phyloP scores from a whole-genome alignment of 805 yeast genomes.

The Kurtzmaniella fragi region DNA sequence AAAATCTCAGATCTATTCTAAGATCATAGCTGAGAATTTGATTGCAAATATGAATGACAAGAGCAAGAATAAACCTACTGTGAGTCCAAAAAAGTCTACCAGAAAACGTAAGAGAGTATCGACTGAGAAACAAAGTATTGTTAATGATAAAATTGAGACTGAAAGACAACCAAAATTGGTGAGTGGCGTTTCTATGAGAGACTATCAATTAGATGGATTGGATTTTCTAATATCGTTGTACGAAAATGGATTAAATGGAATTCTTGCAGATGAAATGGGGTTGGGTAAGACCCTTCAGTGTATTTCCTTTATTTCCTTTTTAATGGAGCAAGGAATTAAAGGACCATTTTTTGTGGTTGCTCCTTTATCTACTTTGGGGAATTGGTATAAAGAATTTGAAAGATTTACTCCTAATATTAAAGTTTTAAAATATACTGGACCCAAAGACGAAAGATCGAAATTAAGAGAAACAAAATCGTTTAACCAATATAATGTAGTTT shows the following conservation, averaged over 20 bases:
- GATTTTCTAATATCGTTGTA: constrained; percentile 87
- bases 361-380: constrained; percentile 79
- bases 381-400: constrained; percentile 74
- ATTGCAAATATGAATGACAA: constrained; percentile 33
- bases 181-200: constrained; percentile 57
- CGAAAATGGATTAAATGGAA: constrained; percentile 93
- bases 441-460: constrained; percentile 48
- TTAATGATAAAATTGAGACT: constrained; percentile 4
- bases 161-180: constrained; percentile 30
- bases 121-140: not conserved
- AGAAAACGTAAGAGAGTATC: not conserved
- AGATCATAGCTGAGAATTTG: constrained; percentile 78
- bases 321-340: constrained; percentile 69
- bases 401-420: constrained; percentile 70
- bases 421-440: constrained; percentile 61
- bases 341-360: constrained; percentile 80
- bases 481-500: constrained; percentile 43
- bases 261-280: constrained; percentile 97
- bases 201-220: constrained; percentile 84
- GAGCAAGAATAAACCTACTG: constrained; percentile 8
- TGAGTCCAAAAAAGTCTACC: constrained; percentile 7
- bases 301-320: constrained; percentile 68
- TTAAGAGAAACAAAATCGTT: constrained; percentile 26
- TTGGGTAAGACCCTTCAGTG: constrained; percentile 91
- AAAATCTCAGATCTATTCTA: constrained; percentile 81